Percentiles rank a stretch among this genome's conserved stretches.
Evolutionary conservation across 164 flowering plant species (phyloP).

Genomic region (Annona squamosa): DNA sequence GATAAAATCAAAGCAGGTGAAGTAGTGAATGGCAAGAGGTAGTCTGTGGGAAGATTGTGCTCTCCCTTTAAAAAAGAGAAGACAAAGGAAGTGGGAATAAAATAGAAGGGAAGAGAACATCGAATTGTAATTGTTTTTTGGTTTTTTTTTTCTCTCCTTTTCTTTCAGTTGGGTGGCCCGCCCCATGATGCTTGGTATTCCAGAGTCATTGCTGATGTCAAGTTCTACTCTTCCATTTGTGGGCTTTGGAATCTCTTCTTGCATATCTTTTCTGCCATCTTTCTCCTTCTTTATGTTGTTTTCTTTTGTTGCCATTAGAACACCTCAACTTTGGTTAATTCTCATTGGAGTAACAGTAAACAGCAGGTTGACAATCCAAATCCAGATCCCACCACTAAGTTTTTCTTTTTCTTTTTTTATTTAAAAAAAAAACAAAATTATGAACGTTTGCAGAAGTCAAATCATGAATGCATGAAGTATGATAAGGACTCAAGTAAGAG

Average conservation of each 20-base stretch:
- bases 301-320: conserved; percentile 3
- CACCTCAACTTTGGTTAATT: conserved; percentile 25
- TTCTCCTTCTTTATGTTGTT: background rate
- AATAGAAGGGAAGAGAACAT: conserved; percentile 11
- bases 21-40: conserved; percentile 9
- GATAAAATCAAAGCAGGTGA: background rate
- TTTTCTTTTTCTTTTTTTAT: background rate
- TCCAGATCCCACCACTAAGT: conserved; percentile 1
- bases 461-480: background rate
- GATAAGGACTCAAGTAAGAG: background rate
- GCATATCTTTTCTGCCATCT: conserved; percentile 11
- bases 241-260: conserved; percentile 43
- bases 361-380: conserved; percentile 20
- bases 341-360: conserved; percentile 16
- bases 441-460: background rate
- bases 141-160: conserved; percentile 8
- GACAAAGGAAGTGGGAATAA: conserved; percentile 10
- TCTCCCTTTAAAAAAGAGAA: conserved; percentile 9
- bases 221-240: conserved; percentile 21
- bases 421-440: too few relatives aligned
- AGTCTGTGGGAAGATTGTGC: conserved; percentile 3
- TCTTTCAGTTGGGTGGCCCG: conserved; percentile 20
- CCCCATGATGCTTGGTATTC: conserved; percentile 31
- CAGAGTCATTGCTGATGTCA: conserved; percentile 36
- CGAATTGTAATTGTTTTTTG: conserved; percentile 7